Percentiles rank a stretch among this genome's conserved stretches.
Conservation (phyloP, 164 flowering plant genomes). For the Vitis amurensis region DNA sequence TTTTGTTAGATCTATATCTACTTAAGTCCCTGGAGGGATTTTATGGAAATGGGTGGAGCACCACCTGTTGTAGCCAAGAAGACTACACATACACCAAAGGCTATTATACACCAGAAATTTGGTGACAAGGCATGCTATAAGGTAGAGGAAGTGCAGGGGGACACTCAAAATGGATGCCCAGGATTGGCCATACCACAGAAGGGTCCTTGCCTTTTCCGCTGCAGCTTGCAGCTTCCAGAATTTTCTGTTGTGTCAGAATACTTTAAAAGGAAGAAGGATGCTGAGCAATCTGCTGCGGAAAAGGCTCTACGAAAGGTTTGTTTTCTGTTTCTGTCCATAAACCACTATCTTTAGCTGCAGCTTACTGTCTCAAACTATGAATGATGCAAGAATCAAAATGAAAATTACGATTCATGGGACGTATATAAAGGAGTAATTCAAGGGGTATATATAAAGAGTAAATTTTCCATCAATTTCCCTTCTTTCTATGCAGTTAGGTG, state of each 20-base stretch:
- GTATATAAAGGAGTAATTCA: no score
- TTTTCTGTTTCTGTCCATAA: slow-evolving; percentile 1
- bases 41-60: slow-evolving; percentile 34
- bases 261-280: slow-evolving; percentile 81
- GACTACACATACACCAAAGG: slow-evolving; percentile 60
- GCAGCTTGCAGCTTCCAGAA: slow-evolving; percentile 84
- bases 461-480: not conserved
- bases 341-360: not conserved
- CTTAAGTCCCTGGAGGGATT: not conserved
- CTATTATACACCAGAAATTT: slow-evolving; percentile 67
- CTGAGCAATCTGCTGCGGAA: slow-evolving; percentile 92
- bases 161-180: slow-evolving; percentile 66
- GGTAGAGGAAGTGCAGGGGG: slow-evolving; percentile 67
- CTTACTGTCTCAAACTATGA: not conserved
- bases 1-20: not conserved
- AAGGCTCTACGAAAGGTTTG: slow-evolving; percentile 77
- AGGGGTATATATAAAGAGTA: no score
- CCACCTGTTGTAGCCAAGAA: slow-evolving; percentile 29
- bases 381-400: no score
- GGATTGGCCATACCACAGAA: slow-evolving; percentile 71
- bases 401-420: no score
- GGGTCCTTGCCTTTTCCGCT: slow-evolving; percentile 65
- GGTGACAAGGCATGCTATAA: slow-evolving; percentile 63
- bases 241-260: slow-evolving; percentile 58
- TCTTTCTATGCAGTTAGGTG: slow-evolving; percentile 59